Conservation (phyloP, 1,284 basidiomycete species). For the Rhodotorula sp. region DNA sequence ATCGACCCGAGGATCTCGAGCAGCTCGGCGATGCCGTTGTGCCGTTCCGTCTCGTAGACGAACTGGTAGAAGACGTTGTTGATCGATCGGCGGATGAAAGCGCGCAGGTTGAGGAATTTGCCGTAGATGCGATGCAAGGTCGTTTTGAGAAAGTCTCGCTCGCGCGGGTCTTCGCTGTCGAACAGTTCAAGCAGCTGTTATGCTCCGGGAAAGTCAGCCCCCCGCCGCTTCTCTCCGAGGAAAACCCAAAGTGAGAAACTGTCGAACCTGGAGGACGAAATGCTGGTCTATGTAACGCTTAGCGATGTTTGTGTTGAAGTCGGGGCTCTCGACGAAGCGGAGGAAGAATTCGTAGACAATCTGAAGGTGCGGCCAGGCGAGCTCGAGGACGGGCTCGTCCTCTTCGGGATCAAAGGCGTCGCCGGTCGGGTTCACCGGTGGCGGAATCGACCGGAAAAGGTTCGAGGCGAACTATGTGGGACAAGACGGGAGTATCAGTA, state of each 20-base stretch:
- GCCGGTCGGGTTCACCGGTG: constrained; percentile 94
- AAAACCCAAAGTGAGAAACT: neutral
- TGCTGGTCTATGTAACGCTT: constrained; percentile 96
- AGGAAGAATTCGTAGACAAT: constrained; percentile 99
- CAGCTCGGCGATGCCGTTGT: constrained; percentile 98
- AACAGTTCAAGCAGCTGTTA: constrained; percentile 87
- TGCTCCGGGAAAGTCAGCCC: neutral
- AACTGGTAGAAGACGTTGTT: constrained; percentile 99
- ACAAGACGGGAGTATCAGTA: neutral
- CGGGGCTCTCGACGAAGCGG: constrained; percentile 94
- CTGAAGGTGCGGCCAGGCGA: constrained; percentile 99
- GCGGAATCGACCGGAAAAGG: constrained; percentile 98
- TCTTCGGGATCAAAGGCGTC: constrained; percentile 99
- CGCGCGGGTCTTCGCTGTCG: constrained; percentile 97
- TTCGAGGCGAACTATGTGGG: constrained; percentile 80
- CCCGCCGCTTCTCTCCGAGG: neutral
- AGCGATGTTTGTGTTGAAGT: constrained; percentile 97
- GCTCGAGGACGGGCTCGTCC: constrained; percentile 96
- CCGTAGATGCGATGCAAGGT: constrained; percentile 99
- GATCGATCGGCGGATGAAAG: constrained; percentile 98
- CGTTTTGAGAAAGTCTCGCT: constrained; percentile 99
- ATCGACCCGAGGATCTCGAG: constrained; percentile 98
- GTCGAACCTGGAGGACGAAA: constrained; percentile 73
- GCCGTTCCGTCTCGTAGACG: constrained; percentile 96
- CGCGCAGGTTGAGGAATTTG: constrained; percentile 97